Percentiles rank a stretch among this genome's conserved stretches.
These are phyloP conservation scores for Collybia sp. DNA, from an alignment of 768 basidiomycete species.

Conservation along the genomic window DNA sequence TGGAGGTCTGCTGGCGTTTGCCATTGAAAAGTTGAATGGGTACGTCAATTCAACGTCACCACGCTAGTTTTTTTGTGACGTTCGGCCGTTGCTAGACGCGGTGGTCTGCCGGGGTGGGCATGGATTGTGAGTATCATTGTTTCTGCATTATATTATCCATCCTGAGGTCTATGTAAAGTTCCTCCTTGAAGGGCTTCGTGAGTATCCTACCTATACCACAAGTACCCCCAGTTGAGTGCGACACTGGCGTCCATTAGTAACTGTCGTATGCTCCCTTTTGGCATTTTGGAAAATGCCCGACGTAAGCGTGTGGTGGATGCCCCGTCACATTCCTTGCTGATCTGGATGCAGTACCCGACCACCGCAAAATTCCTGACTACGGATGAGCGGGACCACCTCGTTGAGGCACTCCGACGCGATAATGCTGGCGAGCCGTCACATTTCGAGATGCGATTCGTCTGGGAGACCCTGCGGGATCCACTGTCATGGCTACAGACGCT, in stretches of 20 bases:
- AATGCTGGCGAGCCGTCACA: constrained; percentile 23
- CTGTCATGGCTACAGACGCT: constrained; percentile 20
- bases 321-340: too few relatives aligned
- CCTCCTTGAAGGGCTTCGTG: constrained; percentile 31
- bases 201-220: background rate
- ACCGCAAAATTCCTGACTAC: constrained; percentile 37
- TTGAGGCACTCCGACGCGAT: constrained; percentile 21
- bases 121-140: constrained; percentile 27
- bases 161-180: constrained; percentile 14
- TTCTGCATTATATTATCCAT: background rate
- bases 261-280: constrained; percentile 25
- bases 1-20: constrained; percentile 40
- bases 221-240: background rate
- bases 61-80: too few relatives aligned
- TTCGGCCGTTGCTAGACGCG: constrained; percentile 7
- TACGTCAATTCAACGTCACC: constrained; percentile 7
- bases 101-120: constrained; percentile 28
- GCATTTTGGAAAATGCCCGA: constrained; percentile 37
- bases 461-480: constrained; percentile 23
- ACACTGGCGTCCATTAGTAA: constrained; percentile 13
- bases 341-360: constrained; percentile 28
- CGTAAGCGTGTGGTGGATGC: constrained; percentile 12
- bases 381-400: constrained; percentile 24
- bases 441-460: constrained; percentile 27
- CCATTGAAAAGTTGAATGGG: constrained; percentile 28